Evolutionary conservation across 2,329 filamentous ascomycete species (phyloP).

Genomic region (Berkeleyomyces rouxiae): DNA sequence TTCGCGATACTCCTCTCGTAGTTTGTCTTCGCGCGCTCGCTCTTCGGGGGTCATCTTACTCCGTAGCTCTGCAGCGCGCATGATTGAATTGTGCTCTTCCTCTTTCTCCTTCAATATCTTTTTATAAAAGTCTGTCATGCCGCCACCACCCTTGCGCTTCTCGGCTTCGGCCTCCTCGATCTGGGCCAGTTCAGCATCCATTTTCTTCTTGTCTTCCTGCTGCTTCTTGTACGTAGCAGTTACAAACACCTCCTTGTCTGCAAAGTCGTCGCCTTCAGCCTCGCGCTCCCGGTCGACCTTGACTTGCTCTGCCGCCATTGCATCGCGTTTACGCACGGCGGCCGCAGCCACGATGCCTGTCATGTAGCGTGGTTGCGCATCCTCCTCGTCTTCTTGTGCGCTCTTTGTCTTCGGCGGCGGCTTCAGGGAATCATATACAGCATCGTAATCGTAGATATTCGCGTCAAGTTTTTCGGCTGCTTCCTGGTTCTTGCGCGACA

Average conservation of each 20-base stretch:
- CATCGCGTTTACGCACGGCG: conserved; percentile 60
- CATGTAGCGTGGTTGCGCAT: conserved; percentile 65
- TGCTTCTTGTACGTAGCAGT: conserved; percentile 70
- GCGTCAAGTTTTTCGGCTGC: conserved; percentile 52
- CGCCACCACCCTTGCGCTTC: conserved; percentile 40
- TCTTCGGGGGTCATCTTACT: conserved; percentile 26
- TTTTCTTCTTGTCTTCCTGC: conserved; percentile 53
- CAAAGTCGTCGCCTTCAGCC: conserved; percentile 65
- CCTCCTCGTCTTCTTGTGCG: conserved; percentile 34
- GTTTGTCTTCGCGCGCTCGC: conserved; percentile 18
- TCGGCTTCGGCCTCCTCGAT: conserved; percentile 47
- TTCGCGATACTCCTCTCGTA: conserved; percentile 21
- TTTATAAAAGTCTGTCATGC: conserved; percentile 66
- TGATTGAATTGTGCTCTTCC: conserved; percentile 48
- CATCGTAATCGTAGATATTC: conserved; percentile 73
- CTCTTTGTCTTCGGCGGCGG: conserved; percentile 43
- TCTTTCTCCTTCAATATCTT: conserved; percentile 57
- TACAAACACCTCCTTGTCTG: conserved; percentile 73
- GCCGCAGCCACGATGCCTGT: conserved; percentile 54
- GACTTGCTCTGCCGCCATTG: conserved; percentile 64
- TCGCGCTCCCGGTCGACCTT: conserved; percentile 62
- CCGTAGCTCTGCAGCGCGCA: conserved; percentile 47
- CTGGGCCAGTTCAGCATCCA: conserved; percentile 55
- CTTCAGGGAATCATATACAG: conserved; percentile 62
- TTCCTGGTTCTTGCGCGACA: conserved; percentile 45